These are phyloP conservation scores for Pythium rhizo-oryzae DNA, from an alignment of 352 stramenopile species.

Conservation along the genomic window DNA sequence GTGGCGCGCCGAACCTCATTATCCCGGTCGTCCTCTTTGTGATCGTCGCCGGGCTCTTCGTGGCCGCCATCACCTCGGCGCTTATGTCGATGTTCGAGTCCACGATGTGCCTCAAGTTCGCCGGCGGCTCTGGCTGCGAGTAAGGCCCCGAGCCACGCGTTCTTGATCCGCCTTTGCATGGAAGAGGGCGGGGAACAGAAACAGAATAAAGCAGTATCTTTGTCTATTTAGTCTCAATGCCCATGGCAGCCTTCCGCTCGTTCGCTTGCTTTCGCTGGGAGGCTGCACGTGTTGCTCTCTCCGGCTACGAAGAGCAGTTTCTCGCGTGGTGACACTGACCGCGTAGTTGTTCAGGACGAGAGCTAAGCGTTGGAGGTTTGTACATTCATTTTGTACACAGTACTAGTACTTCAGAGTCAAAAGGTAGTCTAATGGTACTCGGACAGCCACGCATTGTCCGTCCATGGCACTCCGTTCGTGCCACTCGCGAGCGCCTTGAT, in stretches of 20 bases:
- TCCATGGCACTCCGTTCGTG: constrained; percentile 1
- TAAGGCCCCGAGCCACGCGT: not conserved
- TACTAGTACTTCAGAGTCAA: no score
- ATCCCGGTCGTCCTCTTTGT: constrained; percentile 28
- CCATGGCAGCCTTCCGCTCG: no score
- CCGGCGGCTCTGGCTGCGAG: constrained; percentile 25
- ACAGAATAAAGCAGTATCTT: no score
- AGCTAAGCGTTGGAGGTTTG: no score
- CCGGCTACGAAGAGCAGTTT: no score
- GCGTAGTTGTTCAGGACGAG: no score
- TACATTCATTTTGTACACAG: no score
- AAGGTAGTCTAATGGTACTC: not conserved
- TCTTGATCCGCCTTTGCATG: not conserved
- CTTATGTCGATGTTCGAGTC: constrained; percentile 29
- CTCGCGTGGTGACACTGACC: no score
- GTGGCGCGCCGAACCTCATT: constrained; percentile 25
- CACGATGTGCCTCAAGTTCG: constrained; percentile 34
- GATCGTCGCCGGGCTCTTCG: constrained; percentile 14
- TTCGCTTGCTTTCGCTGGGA: no score
- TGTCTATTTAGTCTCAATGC: no score
- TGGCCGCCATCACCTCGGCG: constrained; percentile 23
- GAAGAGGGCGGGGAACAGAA: no score
- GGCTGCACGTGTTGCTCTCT: no score
- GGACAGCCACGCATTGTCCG: not conserved
- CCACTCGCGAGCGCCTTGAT: not conserved